Evolutionary conservation across 2,329 filamentous ascomycete genomes (phyloP), one percentile per base, ranked within the genome.

Genomic region (Fusarium camptoceras): DNA sequence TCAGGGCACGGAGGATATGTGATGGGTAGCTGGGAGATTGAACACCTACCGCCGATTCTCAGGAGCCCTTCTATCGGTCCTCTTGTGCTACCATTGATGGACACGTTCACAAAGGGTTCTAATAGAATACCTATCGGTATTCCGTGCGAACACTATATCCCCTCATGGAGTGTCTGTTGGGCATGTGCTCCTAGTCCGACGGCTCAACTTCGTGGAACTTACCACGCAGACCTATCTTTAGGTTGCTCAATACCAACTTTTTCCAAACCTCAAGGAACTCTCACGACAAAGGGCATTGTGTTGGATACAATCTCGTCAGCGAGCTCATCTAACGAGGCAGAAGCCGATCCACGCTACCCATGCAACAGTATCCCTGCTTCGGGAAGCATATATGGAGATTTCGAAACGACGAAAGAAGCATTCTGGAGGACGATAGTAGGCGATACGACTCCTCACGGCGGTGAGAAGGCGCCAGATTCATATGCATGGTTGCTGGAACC

Each of bases 131-230:
- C 31, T 18, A 16, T 34, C 3, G 54, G 59, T 6, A 50, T 25
- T 2, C 12, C 15, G 8, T 62, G 49, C 8, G 12, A 6, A 2
- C 61, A 64, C 6, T 3, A 27, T 2, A 8, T 64, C 4, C 57
- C 61, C 0, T 62, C 61, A 1, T 64, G 61, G 61, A 20, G 24
- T 0, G 37, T 64, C 1, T 64, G 61, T 7, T 64, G 61, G 61
- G 41, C 50, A 14, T 64, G 61, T 16, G 16, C 49, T 4, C 44
- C 61, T 2, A n/a, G 31, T 14, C 61, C 57, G 7, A 42, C 25
- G 8, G 27, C 22, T 14, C 61, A 50, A 4, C 49, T 62, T 12
- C 20, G 39, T 3, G 50, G 57, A 1, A 0, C 2, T 8, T 64
- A 64, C 11, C 18, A 24, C 25, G 30, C 57, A 9, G 57, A 62